These are phyloP conservation scores for Colletotrichum limetticola DNA, from an alignment of 2,329 filamentous ascomycete genomes.

Conservation along the genomic window DNA sequence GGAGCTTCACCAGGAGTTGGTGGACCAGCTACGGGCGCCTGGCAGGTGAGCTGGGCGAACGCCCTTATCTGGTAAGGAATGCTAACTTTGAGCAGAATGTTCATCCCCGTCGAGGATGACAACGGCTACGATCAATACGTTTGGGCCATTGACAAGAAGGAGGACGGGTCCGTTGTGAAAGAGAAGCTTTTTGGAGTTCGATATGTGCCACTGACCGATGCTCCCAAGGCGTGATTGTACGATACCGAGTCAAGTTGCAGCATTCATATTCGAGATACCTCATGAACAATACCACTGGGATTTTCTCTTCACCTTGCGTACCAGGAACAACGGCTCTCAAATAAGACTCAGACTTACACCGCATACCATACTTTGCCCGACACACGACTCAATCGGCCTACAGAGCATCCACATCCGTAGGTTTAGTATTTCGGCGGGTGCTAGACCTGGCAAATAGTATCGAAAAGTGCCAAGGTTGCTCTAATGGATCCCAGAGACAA, in stretches of 20 bases:
- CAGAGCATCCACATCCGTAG: not conserved
- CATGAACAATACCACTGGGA: not conserved
- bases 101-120: conserved; percentile 77
- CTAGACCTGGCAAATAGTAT: not conserved
- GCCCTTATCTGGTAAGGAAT: conserved; percentile 7
- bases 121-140: conserved; percentile 68
- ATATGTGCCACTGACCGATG: conserved; percentile 83
- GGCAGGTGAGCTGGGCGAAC: conserved; percentile 64
- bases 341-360: not conserved
- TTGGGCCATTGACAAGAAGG: conserved; percentile 79
- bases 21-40: conserved; percentile 82
- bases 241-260: not conserved
- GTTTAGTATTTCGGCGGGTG: not conserved
- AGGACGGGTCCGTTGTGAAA: conserved; percentile 68
- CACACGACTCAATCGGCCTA: not conserved
- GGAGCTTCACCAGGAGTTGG: conserved; percentile 75
- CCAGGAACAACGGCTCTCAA: not conserved
- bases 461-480: not conserved
- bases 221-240: conserved; percentile 52
- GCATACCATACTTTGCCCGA: not conserved
- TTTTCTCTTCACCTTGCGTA: not conserved
- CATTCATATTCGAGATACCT: not conserved
- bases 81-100: conserved; percentile 63
- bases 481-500: not conserved
- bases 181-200: conserved; percentile 75